Base-by-base conservation (phyloP, 116 monocot genomes). In the Phalaenopsis hybrid region DNA sequence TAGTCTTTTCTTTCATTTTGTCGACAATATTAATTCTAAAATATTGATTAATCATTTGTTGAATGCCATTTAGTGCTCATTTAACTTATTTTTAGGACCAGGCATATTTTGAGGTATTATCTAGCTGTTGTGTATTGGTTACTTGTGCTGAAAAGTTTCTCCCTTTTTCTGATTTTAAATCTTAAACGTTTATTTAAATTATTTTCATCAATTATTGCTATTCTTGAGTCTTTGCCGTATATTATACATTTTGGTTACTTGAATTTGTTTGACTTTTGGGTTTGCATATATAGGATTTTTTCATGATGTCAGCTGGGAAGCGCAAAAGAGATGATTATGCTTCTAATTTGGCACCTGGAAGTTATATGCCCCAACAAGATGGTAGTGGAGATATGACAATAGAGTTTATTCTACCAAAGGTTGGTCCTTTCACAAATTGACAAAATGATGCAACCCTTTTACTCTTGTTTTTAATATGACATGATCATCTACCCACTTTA, bases 341-440 rank as follows among this genome's bases (percentile, higher is more conserved):
- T 81, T 78, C 92, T 41, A 82, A 85, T 15, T 57, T 89, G 52
- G 72, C 83, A 43, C 77, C 88, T 80, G 88, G 89, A 75, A 89
- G 92, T 63, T 86, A 84, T 83, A 87, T 95, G 76, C 95, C 95
- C 77, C 95, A 95, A 41, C 91, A 89, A 89, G 95, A 95, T 87
- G 95, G 92, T 79, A 84, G 88, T 78, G 87, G 78, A 72, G 95
- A 95, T 86, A 57, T 81, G n/a, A 83, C 18, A 17, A 72, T 91
- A 12, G 95, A 92, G 63, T 77, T 91, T 80, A 6, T 81, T 67
- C 41, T 84, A 45, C 83, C 89, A 31, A 46, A 92, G 95, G 95
- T 95, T 50, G 28, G 48, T 77, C 31, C 4, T 28, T 77, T 77
- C 51, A 51, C 15, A 51, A 50, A 75, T 75, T 46, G 18, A 9